Evolutionary conservation across 2,329 filamentous ascomycete species (phyloP), one percentile per base, ranked within the genome.

Genomic region (Mariannaea sp.): DNA sequence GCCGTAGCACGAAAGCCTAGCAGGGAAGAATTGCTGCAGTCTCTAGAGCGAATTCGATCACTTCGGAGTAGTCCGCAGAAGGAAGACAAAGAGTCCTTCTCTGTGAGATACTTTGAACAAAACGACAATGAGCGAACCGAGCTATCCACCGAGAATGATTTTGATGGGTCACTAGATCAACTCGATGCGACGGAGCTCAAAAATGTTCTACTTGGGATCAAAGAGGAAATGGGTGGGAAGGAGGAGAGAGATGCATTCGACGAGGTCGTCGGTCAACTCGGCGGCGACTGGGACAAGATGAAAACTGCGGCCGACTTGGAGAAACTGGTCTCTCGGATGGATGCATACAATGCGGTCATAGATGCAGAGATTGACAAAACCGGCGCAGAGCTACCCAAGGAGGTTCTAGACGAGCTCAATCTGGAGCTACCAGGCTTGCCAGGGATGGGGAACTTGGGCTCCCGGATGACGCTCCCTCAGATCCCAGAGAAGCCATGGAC

Each of bases 41-140:
- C 70, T 19, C 33, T 69, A 5, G 62, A 71, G 16, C 62, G 64
- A 4, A 62, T 71, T 12, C 58, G 62, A 32, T 61, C 62, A 3
- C 49, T 71, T 20, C 61, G 61, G 20, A 55, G 56, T 17, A 41
- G 59, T 1, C 57, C 57, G 9, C 58, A 61, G 10, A 42, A 55
- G 9, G 46, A 45, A 1, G 53, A 44, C n/a, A 47, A 39, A 14
- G 36, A 56, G 5, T 55, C 65, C 13, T 70, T 68, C 29, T 67
- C 70, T 3, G 71, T 81, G 9, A 72, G 74, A 7, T 81, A 74
- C 61, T 83, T 80, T 55, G 78, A 83, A 49, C 75, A 81, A 61
- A 71, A 72, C 12, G 69, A 70, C 3, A 58, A 67, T 24, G 60
- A 64, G 7, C 60, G 77, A 10, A 72, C 66, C 13, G 71, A 73